Evolutionary conservation across 2,329 filamentous ascomycete species (phyloP).

Genomic region (Zymoseptoria passerinii): DNA sequence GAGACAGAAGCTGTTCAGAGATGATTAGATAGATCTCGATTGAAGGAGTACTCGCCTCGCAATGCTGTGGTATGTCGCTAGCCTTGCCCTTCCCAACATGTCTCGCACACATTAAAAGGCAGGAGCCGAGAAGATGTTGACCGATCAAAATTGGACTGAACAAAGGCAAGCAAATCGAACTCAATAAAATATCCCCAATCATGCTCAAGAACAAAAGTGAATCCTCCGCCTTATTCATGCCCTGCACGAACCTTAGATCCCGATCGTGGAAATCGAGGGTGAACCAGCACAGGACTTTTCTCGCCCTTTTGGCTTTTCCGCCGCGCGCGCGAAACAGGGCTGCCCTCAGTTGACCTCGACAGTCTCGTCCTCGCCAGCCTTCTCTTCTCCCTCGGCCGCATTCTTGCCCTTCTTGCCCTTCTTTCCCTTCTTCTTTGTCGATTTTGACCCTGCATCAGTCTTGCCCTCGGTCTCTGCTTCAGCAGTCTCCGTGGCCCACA

Average conservation of each 20-base stretch:
- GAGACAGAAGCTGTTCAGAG: too few relatives aligned
- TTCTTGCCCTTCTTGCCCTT: background rate
- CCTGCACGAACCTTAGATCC: background rate
- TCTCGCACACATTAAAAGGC: background rate
- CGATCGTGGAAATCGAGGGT: background rate
- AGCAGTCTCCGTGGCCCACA: background rate
- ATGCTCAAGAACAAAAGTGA: background rate
- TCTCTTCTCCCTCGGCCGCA: background rate
- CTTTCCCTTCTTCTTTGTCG: background rate
- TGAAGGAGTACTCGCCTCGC: background rate
- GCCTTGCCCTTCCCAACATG: background rate
- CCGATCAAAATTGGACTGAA: background rate
- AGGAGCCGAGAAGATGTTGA: background rate
- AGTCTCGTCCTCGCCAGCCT: background rate
- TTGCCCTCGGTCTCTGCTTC: background rate
- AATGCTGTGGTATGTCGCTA: constrained; percentile 5
- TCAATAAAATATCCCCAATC: background rate
- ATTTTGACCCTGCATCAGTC: background rate
- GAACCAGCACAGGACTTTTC: background rate
- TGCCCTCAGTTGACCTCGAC: background rate
- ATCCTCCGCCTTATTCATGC: background rate
- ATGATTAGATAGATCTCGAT: background rate
- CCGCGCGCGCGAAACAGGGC: too few relatives aligned
- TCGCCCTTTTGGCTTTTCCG: too few relatives aligned
- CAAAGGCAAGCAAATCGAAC: background rate